phyloP scores from a whole-genome alignment of 495 filamentous ascomycete species.

The Trichocladium antarcticum region DNA sequence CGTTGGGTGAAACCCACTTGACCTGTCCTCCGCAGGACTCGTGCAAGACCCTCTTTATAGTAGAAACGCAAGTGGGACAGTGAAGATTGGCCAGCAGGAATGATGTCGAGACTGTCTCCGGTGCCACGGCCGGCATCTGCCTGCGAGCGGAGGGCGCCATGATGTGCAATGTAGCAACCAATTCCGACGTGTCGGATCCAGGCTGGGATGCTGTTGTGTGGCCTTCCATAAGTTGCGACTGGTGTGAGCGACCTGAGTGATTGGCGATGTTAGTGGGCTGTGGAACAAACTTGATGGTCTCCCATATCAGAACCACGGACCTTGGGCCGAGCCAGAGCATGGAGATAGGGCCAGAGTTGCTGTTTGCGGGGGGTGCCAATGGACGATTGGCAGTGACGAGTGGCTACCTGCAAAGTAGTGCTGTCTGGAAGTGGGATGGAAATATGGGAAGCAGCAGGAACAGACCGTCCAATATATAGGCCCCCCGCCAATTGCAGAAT shows the following conservation, averaged over 20 bases:
- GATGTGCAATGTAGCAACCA: neutral
- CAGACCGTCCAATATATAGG: neutral
- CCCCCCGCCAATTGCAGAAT: neutral
- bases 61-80: slow-evolving; percentile 49
- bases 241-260: slow-evolving; percentile 4
- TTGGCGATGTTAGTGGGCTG: slow-evolving; percentile 4
- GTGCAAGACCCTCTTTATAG: slow-evolving; percentile 41
- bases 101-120: slow-evolving; percentile 32
- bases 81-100: slow-evolving; percentile 48
- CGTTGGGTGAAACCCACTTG: slow-evolving; percentile 44
- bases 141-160: slow-evolving; percentile 17
- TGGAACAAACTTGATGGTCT: slow-evolving; percentile 6
- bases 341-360: slow-evolving; percentile 10
- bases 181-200: neutral
- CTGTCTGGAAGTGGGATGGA: too few relatives aligned
- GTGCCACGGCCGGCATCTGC: slow-evolving; percentile 3
- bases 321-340: neutral
- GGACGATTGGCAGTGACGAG: neutral
- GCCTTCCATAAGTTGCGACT: neutral
- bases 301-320: slow-evolving; percentile 23
- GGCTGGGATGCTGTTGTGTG: neutral
- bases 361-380: neutral
- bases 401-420: neutral
- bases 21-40: slow-evolving; percentile 30
- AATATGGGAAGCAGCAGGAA: neutral